Conservation (phyloP, 805 yeast genomes). For the Candida verbasci region DNA sequence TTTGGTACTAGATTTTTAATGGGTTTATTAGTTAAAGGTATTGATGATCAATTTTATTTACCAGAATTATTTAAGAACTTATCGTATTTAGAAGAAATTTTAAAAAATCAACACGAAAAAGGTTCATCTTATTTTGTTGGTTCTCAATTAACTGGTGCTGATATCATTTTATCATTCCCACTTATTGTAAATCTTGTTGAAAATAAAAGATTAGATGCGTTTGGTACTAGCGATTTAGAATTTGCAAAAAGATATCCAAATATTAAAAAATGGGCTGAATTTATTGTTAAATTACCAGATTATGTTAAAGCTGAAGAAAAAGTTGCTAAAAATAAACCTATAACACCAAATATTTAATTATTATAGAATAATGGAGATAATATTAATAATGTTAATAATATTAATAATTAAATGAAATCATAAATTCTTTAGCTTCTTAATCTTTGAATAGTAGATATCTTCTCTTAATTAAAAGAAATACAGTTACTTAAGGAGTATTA, state of each 20-base stretch:
- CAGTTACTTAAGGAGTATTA: too few species aligned
- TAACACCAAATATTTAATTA: conserved; percentile 5
- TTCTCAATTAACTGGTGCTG: conserved; percentile 50
- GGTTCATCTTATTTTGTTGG: conserved; percentile 42
- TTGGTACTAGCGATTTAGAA: conserved; percentile 9
- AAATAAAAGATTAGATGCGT: conserved; percentile 12
- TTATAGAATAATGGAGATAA: too few species aligned
- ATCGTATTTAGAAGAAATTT: conserved; percentile 22
- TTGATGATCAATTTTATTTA: conserved; percentile 23
- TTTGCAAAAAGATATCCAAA: conserved; percentile 16
- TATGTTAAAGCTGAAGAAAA: conserved; percentile 13
- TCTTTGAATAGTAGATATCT: too few species aligned
- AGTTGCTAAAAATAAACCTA: conserved; percentile 6
- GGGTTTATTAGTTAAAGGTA: conserved; percentile 14
- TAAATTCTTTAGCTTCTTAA: too few species aligned
- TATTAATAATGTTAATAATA: too few species aligned
- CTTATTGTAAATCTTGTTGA: conserved; percentile 25
- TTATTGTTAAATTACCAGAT: conserved; percentile 11
- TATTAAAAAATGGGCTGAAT: conserved; percentile 19
- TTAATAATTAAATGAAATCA: too few species aligned
- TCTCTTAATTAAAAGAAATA: too few species aligned
- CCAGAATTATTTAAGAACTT: conserved; percentile 20
- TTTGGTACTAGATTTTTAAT: conserved; percentile 21
- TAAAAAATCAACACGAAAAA: conserved; percentile 18
- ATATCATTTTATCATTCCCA: conserved; percentile 51